A percentile compares a stretch with the other conserved stretches of the same genome.
phyloP scores from a whole-genome alignment of 2,329 filamentous ascomycete genomes.

The Macroventuria anomochaeta region DNA sequence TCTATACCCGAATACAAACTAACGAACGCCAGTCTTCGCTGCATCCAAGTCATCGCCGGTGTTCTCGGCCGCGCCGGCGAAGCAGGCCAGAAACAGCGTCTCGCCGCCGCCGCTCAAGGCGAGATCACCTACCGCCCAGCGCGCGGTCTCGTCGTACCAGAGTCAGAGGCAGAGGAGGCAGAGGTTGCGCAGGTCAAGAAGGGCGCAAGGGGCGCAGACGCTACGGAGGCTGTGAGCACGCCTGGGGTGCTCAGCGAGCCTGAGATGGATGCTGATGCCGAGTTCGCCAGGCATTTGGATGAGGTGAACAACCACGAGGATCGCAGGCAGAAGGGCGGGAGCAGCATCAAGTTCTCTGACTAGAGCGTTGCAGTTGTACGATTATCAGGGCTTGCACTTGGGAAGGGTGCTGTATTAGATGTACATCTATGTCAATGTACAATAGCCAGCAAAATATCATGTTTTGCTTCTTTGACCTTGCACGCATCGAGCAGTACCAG shows the following conservation, averaged over 20 bases:
- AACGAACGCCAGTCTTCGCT: conserved; percentile 69
- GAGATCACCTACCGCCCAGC: conserved; percentile 62
- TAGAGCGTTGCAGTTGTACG: neutral
- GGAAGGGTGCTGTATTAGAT: neutral
- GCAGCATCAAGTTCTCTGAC: conserved; percentile 26
- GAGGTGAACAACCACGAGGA: conserved; percentile 31
- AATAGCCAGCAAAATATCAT: neutral
- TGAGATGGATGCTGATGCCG: conserved; percentile 1
- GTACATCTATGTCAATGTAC: conserved; percentile 2
- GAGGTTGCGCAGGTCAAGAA: neutral
- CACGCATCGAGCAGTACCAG: too few species aligned
- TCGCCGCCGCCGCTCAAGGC: conserved; percentile 67
- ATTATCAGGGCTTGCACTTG: neutral
- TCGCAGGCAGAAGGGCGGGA: conserved; percentile 31
- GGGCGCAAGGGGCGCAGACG: neutral
- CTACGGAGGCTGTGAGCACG: neutral
- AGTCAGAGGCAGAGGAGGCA: conserved; percentile 26
- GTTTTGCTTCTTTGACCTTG: too few species aligned
- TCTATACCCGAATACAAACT: neutral
- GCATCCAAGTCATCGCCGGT: conserved; percentile 80
- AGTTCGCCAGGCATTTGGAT: conserved; percentile 31
- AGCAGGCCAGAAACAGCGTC: conserved; percentile 72
- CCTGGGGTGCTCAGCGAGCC: neutral
- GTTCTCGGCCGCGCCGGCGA: conserved; percentile 85
- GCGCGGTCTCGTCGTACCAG: conserved; percentile 27